Percentiles rank a stretch among this genome's conserved stretches.
These are phyloP conservation scores for Linum tenue DNA, from an alignment of 345 rosid species.

Conservation along the genomic window DNA sequence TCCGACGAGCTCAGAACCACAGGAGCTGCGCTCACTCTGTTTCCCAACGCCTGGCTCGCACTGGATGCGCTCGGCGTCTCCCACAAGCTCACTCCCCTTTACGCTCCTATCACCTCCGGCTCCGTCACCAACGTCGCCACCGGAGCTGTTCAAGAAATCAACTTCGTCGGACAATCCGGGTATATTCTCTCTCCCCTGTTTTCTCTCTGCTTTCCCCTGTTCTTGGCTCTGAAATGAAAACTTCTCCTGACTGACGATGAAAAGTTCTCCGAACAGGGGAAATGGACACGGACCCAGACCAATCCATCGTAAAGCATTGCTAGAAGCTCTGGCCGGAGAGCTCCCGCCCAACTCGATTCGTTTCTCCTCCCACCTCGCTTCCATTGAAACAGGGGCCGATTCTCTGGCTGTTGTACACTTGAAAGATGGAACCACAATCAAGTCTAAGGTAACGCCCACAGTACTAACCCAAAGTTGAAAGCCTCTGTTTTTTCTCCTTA, in stretches of 20 bases:
- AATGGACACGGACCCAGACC: neutral
- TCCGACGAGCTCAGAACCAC: constrained; percentile 19
- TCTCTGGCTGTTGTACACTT: constrained; percentile 14
- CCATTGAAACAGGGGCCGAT: constrained; percentile 12
- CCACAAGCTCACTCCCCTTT: constrained; percentile 27
- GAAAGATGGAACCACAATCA: constrained; percentile 26
- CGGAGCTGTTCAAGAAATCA: constrained; percentile 16
- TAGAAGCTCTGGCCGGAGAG: constrained; percentile 29
- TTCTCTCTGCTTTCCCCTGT: too few relatives aligned
- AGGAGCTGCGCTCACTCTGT: constrained; percentile 23
- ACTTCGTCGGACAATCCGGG: neutral
- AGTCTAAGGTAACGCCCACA: constrained; percentile 21
- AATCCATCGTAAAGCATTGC: constrained; percentile 21
- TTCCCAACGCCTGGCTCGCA: constrained; percentile 33
- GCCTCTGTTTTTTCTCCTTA: too few relatives aligned
- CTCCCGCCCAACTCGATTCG: constrained; percentile 23
- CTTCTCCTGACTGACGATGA: too few relatives aligned
- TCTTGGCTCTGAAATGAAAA: too few relatives aligned
- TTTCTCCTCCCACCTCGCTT: constrained; percentile 23
- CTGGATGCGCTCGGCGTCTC: constrained; percentile 35
- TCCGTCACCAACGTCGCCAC: constrained; percentile 17
- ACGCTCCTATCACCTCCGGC: constrained; percentile 7
- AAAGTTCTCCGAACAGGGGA: neutral
- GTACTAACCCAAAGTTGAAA: too few relatives aligned
- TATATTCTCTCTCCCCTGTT: too few relatives aligned